Evolutionary conservation across 768 basidiomycete species (phyloP).

Genomic region (Suillus subluteus): DNA sequence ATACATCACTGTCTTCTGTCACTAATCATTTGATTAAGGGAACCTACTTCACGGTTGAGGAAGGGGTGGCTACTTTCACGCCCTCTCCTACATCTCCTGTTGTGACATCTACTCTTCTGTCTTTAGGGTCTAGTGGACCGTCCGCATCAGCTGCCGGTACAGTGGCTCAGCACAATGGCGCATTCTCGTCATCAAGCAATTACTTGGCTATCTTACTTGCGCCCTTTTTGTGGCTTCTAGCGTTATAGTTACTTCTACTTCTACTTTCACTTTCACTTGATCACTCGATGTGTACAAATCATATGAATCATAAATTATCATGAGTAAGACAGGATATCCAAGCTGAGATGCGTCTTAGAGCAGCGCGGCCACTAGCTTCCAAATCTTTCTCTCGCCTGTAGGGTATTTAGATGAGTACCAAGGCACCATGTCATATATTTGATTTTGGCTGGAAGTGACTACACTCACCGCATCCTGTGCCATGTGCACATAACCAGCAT

Average conservation of each 20-base stretch:
- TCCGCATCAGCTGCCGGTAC: conserved; percentile 7
- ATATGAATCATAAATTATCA: conserved; percentile 12
- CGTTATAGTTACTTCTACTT: not conserved
- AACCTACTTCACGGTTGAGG: conserved; percentile 75
- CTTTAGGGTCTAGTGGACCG: conserved; percentile 19
- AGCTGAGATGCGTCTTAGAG: not conserved
- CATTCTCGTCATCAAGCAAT: conserved; percentile 9
- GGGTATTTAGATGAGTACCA: conserved; percentile 28
- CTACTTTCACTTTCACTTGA: not conserved
- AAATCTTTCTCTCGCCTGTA: conserved; percentile 41
- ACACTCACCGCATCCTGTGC: conserved; percentile 67
- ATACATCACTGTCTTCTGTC: not conserved
- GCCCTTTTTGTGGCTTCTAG: not conserved
- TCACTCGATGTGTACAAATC: conserved; percentile 1
- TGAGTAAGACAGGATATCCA: conserved; percentile 6
- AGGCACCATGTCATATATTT: conserved; percentile 16
- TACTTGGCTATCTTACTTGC: not conserved
- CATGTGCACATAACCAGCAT: conserved; percentile 72
- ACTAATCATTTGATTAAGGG: conserved; percentile 43
- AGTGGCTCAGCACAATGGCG: conserved; percentile 9
- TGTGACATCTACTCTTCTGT: conserved; percentile 32
- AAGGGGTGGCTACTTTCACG: conserved; percentile 58
- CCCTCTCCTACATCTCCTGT: conserved; percentile 49
- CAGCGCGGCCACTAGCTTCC: conserved; percentile 25
- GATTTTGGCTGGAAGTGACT: conserved; percentile 23